Conservation (phyloP, 495 filamentous ascomycete genomes). For the Daldinia loculata region DNA sequence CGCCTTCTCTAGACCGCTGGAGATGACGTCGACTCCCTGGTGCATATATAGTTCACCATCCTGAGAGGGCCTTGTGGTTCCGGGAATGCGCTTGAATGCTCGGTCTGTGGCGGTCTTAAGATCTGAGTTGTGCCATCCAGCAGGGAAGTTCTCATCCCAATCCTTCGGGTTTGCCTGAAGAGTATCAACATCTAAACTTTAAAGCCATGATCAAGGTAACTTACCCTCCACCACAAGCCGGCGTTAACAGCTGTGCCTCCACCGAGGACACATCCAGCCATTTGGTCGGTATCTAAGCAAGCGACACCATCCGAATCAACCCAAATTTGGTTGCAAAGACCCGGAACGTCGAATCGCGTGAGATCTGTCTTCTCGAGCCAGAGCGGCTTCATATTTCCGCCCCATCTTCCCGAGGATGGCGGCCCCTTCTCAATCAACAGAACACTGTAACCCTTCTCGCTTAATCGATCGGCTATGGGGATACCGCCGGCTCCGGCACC, state of each 20-base stretch:
- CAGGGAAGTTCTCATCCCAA: conserved; percentile 78
- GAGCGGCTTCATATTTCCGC: conserved; percentile 66
- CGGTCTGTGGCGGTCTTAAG: conserved; percentile 65
- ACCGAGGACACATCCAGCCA: conserved; percentile 81
- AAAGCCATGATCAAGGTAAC: conserved; percentile 14
- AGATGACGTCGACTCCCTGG: conserved; percentile 68
- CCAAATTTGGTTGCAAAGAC: conserved; percentile 78
- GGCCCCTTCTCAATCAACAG: conserved; percentile 77
- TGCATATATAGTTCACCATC: conserved; percentile 76
- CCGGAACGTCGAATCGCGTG: conserved; percentile 81
- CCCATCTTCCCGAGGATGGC: conserved; percentile 66
- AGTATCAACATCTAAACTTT: conserved; percentile 9
- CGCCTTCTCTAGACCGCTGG: conserved; percentile 59
- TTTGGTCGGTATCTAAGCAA: conserved; percentile 75
- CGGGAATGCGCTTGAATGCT: conserved; percentile 77
- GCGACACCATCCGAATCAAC: conserved; percentile 68
- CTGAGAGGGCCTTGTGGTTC: conserved; percentile 70
- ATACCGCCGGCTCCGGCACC: conserved; percentile 74
- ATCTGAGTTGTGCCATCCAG: conserved; percentile 75
- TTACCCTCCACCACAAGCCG: conserved; percentile 64
- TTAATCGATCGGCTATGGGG: conserved; percentile 70
- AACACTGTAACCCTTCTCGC: conserved; percentile 84
- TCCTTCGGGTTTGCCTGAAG: conserved; percentile 60
- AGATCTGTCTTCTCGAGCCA: conserved; percentile 74
- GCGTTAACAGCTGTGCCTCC: conserved; percentile 81